Evolutionary conservation across 169 alveolate genomes (phyloP), one percentile per base, ranked within the genome.

Genomic region (Plasmodium cynomolgi): DNA sequence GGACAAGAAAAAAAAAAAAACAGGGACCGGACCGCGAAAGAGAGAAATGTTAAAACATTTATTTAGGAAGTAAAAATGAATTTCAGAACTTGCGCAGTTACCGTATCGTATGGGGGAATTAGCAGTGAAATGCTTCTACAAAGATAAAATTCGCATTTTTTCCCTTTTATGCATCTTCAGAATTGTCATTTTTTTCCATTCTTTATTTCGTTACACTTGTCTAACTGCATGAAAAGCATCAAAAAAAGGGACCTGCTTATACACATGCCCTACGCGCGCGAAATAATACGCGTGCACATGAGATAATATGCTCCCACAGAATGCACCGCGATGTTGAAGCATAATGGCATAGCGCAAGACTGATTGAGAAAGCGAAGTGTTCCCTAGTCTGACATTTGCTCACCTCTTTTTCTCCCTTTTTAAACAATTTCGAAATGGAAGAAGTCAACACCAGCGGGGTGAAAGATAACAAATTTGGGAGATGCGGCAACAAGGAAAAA

Each of bases 401-500:
- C 80, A 54, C 11, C 37, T 41, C 54, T n/a, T 33, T 23, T 23
- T 72, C 33, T 20, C 33, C 54, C 75, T 23, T 26, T 84, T 41
- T 20, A 71, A 26, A 39, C 31, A 74, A 23, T 71, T 84, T 79
- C 47, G 56, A 86, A 86, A 86, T 86, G 93, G 85, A 86, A 23
- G n/a, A 84, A 20, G 47, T n/a, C 41, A 37, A 56, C 44, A 41
- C n/a, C 44, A 41, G 7, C 33, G 33, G 20, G 77, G 71, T 20
- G 39, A 84, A 84, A 41, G 33, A 33, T 4, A 84, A 33, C 50
- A 84, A 71, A 17, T 29, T 37, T 17, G 74, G 68, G 29, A 54
- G 0, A n/a, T 39, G 47, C 68, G 71, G 44, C 5, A 26, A 77
- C 41, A n/a, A 44, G 58, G 85, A 72, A 68, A 72, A 29, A n/a